Percentiles rank a stretch among this genome's conserved stretches.
phyloP scores from a whole-genome alignment of 2,329 filamentous ascomycete genomes.

The Colletotrichum endophyticum region DNA sequence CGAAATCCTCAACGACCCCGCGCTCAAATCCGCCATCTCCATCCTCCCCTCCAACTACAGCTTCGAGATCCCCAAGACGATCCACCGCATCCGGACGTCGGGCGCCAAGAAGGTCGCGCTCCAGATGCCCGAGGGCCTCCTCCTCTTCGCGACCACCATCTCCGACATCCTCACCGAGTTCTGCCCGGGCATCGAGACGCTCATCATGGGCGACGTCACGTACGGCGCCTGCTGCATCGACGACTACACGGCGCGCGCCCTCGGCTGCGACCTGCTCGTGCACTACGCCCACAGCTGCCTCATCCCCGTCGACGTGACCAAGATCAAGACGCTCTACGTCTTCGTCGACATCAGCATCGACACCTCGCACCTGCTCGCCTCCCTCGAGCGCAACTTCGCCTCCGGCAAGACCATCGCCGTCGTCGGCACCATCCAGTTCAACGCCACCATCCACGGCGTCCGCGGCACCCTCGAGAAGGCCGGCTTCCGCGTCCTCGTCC shows the following conservation, averaged over 20 bases:
- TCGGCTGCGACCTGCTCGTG: conserved; percentile 92
- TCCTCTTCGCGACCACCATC: conserved; percentile 96
- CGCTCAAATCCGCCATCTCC: conserved; percentile 85
- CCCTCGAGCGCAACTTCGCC: conserved; percentile 86
- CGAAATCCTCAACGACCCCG: conserved; percentile 83
- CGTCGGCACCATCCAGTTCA: conserved; percentile 98
- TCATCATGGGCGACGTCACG: conserved; percentile 99
- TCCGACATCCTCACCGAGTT: conserved; percentile 96
- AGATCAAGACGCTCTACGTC: conserved; percentile 96
- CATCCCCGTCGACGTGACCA: conserved; percentile 94
- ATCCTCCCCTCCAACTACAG: conserved; percentile 95
- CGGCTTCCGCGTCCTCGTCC: conserved; percentile 85
- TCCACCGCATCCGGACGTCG: conserved; percentile 86
- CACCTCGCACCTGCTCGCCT: conserved; percentile 82
- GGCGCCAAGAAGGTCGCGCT: conserved; percentile 84
- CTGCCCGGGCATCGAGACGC: conserved; percentile 86
- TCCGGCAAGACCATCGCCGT: conserved; percentile 87
- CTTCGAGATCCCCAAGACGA: conserved; percentile 98
- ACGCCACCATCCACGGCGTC: conserved; percentile 91
- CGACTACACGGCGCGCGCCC: conserved; percentile 92
- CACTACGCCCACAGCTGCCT: conserved; percentile 98
- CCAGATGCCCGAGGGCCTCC: conserved; percentile 95
- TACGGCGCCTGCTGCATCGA: conserved; percentile 99
- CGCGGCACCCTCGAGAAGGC: conserved; percentile 78
- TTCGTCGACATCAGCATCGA: conserved; percentile 99